These are phyloP conservation scores for Ophiostoma sp. DNA, from an alignment of 2,329 filamentous ascomycete genomes.

Conservation along the genomic window DNA sequence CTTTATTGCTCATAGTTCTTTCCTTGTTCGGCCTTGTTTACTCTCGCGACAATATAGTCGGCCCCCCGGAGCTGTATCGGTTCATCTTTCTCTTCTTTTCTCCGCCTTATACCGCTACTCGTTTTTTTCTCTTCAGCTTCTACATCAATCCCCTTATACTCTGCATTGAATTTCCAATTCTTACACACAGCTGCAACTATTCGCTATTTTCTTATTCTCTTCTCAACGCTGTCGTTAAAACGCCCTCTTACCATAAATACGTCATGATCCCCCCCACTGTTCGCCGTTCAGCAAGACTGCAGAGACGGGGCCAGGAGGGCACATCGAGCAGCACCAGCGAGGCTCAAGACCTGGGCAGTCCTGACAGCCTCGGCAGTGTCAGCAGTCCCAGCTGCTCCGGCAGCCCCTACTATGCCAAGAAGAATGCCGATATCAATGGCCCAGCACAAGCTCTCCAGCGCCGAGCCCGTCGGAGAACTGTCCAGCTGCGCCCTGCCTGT, in stretches of 20 bases:
- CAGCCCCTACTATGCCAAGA: not conserved
- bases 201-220: not conserved
- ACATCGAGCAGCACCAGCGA: not conserved
- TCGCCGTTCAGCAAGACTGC: constrained; percentile 9
- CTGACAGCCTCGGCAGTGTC: not conserved
- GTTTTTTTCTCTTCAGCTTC: not conserved
- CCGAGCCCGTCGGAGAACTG: not conserved
- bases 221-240: not conserved
- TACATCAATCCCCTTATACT: not conserved
- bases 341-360: not conserved
- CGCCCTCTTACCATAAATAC: not conserved
- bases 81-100: not conserved
- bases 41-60: not conserved
- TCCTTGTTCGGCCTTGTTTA: not conserved
- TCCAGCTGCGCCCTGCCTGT: not conserved
- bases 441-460: not conserved
- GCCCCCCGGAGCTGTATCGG: not conserved
- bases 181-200: not conserved
- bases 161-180: not conserved
- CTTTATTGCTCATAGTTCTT: not conserved
- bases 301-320: not conserved
- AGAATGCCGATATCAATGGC: not conserved
- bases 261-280: not conserved
- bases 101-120: not conserved
- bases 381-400: not conserved